A percentile compares a stretch with the other conserved stretches of the same genome.
Evolutionary conservation across 2,329 filamentous ascomycete genomes (phyloP).

Genomic region (Tolypocladium paradoxum): DNA sequence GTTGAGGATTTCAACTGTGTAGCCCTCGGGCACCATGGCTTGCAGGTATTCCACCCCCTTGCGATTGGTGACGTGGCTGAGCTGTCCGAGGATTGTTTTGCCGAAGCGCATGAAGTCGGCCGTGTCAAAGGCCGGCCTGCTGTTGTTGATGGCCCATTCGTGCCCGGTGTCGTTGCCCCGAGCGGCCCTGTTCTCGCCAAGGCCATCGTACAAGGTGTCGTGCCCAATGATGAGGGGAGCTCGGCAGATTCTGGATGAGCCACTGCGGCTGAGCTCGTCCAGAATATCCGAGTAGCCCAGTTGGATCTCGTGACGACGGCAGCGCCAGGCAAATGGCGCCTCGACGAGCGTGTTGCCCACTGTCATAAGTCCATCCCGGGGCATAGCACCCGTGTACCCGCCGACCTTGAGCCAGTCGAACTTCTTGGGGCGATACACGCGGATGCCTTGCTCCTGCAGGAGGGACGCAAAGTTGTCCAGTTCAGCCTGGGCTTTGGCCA

Average conservation of each 20-base stretch:
- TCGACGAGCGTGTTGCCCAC: background rate
- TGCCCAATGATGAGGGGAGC: background rate
- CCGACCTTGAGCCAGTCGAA: background rate
- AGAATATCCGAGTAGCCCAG: background rate
- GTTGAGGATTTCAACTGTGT: background rate
- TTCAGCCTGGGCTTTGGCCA: background rate
- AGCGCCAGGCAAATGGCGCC: background rate
- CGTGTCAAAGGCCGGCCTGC: conserved; percentile 2
- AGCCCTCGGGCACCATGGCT: conserved; percentile 1
- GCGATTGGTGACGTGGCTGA: conserved; percentile 2
- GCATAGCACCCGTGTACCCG: background rate
- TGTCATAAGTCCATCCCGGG: background rate
- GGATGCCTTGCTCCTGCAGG: background rate
- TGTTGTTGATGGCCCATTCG: conserved; percentile 3
- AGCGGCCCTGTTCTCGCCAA: background rate
- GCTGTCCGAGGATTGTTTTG: conserved; percentile 2
- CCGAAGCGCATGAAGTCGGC: conserved; percentile 4
- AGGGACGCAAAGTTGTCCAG: background rate
- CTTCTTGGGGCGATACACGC: background rate
- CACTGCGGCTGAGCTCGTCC: background rate
- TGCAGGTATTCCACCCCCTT: background rate
- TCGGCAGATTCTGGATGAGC: background rate
- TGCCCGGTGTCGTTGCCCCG: background rate
- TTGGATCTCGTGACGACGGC: background rate
- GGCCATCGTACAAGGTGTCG: conserved; percentile 1